phyloP scores from a whole-genome alignment of 2,329 filamentous ascomycete species.

The Phyllosticta capitalensis region DNA sequence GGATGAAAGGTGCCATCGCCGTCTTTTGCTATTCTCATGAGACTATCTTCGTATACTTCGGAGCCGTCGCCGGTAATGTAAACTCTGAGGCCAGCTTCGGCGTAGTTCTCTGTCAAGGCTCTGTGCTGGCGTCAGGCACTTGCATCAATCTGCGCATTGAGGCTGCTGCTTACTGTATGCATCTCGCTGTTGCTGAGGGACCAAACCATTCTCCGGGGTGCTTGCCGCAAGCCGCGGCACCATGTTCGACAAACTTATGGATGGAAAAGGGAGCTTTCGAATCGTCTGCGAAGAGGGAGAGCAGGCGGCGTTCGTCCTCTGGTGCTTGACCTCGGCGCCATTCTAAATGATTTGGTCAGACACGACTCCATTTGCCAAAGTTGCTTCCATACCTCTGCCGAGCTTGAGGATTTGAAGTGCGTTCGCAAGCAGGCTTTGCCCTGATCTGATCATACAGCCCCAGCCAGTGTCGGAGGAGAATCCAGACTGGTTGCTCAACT shows the following conservation, averaged over 20 bases:
- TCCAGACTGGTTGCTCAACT: slow-evolving; percentile 62
- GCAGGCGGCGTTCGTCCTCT: slow-evolving; percentile 57
- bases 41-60: slow-evolving; percentile 86
- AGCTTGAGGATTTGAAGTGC: slow-evolving; percentile 62
- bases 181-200: slow-evolving; percentile 87
- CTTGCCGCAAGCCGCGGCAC: slow-evolving; percentile 79
- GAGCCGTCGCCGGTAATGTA: slow-evolving; percentile 85
- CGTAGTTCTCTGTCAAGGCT: slow-evolving; percentile 60
- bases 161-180: slow-evolving; percentile 64
- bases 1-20: slow-evolving; percentile 61
- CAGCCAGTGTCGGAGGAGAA: slow-evolving; percentile 94
- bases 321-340: slow-evolving; percentile 60
- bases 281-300: slow-evolving; percentile 81
- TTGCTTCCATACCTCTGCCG: slow-evolving; percentile 57
- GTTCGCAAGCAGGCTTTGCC: slow-evolving; percentile 87
- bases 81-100: slow-evolving; percentile 58
- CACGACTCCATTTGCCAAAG: not conserved
- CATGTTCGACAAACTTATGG: slow-evolving; percentile 85
- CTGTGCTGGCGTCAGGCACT: slow-evolving; percentile 37
- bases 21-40: slow-evolving; percentile 66
- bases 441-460: slow-evolving; percentile 98
- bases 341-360: slow-evolving; percentile 36
- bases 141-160: not conserved
- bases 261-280: slow-evolving; percentile 83
- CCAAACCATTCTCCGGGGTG: slow-evolving; percentile 98